Evolutionary conservation across 495 filamentous ascomycete genomes (phyloP), one percentile per base, ranked within the genome.

Genomic region (Neurospora sp.): DNA sequence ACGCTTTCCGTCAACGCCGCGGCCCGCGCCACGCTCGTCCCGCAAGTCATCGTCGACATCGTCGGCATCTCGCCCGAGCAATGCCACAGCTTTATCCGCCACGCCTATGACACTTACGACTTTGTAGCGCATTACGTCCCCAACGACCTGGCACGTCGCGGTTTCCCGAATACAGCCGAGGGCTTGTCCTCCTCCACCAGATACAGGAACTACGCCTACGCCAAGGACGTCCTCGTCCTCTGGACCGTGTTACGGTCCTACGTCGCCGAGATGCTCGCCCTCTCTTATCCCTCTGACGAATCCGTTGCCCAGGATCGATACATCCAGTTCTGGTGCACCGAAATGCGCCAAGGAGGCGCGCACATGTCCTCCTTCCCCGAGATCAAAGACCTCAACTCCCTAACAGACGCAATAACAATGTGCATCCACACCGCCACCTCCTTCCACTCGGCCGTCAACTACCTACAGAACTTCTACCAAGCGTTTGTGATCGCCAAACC

Each of bases 341-440:
- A 86, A 72, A 74, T 85, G 69, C 54, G 54, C 14, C 77, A 76
- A 46, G 75, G 73, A 11, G 73, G 72, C 6, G 85, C 72, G 8
- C 72, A 74, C 66, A 77, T 86, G 72, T 74, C 76, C 5, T 76
- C 75, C 31, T 86, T 98, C 70, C 90, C 90, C 35, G 87, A 87
- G 9, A 86, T 95, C 78, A 95, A 94, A 75, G 84, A 97, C 37
- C 90, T 93, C 11, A 91, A 92, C 69, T 92, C 92, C 74, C 89
- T 97, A 2, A 90, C 92, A n/a, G 92, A 96, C 77, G 89, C 90
- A 10, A 93, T 96, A 5, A 87, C 85, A 31, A 86, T 87, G 85
- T 86, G 84, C 79, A 86, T 87, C 75, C 84, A 86, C 78, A 84
- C 85, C 70, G 85, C 85, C 40, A 77, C 85, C 4, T 84, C 85